Conservation (phyloP, 2,329 filamentous ascomycete species). For the Pestalotiopsis sp. region DNA sequence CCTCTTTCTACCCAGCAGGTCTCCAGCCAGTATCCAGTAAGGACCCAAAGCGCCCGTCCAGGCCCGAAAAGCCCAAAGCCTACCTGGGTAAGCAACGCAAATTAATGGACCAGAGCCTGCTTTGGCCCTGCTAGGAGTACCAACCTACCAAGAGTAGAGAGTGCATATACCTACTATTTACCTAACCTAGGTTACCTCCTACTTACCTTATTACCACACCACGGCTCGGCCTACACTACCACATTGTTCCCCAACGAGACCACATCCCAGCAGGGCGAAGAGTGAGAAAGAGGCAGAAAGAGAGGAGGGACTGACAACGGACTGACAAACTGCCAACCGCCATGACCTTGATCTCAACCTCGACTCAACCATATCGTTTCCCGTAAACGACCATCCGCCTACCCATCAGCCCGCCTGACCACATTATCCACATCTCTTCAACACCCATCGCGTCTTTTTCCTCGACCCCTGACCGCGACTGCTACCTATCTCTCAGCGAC, state of each 20-base stretch:
- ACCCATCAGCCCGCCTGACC: neutral
- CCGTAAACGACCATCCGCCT: neutral
- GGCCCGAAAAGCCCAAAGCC: neutral
- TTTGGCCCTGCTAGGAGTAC: neutral
- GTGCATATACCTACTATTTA: neutral
- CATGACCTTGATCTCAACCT: constrained; percentile 1
- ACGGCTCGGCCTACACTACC: neutral
- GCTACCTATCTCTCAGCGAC: neutral
- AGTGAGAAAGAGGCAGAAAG: neutral
- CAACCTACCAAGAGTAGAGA: neutral
- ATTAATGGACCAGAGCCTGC: neutral
- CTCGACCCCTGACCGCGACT: constrained; percentile 1
- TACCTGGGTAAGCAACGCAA: neutral
- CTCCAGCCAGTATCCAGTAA: neutral
- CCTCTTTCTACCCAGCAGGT: neutral
- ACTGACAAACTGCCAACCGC: neutral
- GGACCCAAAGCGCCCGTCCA: neutral
- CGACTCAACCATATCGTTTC: neutral
- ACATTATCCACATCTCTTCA: neutral
- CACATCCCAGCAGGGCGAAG: neutral
- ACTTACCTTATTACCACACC: neutral
- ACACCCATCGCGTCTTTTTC: neutral
- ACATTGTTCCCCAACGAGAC: neutral
- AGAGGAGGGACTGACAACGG: neutral
- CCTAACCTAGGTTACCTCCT: neutral